These are phyloP conservation scores for Xylariaceae sp. DNA, from an alignment of 2,329 filamentous ascomycete genomes.

Conservation along the genomic window DNA sequence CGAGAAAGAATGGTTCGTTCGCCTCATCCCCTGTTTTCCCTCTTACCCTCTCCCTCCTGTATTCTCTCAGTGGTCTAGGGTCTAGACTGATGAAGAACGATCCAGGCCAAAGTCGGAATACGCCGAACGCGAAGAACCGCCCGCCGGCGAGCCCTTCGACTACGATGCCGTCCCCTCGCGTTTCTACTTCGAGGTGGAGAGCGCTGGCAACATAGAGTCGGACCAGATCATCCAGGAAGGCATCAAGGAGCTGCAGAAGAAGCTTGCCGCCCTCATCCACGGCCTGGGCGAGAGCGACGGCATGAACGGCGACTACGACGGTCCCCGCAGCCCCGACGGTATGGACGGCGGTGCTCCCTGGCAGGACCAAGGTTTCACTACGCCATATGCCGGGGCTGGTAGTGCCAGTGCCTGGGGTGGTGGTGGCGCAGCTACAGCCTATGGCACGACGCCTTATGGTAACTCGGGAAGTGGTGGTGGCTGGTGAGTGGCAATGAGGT, in stretches of 20 bases:
- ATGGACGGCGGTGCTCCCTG: conserved; percentile 56
- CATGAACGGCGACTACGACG: conserved; percentile 58
- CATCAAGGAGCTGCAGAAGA: conserved; percentile 83
- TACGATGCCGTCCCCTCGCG: conserved; percentile 78
- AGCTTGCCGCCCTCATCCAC: conserved; percentile 76
- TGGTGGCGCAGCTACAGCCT: conserved; percentile 33
- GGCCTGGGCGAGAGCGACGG: conserved; percentile 52
- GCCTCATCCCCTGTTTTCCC: background rate
- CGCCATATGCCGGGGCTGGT: conserved; percentile 59
- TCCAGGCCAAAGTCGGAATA: conserved; percentile 77
- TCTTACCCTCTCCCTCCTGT: too few species aligned
- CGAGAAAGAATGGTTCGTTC: conserved; percentile 65
- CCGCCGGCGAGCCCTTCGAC: conserved; percentile 80
- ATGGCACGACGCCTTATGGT: conserved; percentile 46
- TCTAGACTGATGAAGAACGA: conserved; percentile 25
- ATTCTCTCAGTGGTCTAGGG: too few species aligned
- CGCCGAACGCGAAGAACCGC: conserved; percentile 72
- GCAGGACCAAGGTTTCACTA: conserved; percentile 64
- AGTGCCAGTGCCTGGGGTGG: conserved; percentile 64
- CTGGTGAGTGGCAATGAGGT: conserved; percentile 44
- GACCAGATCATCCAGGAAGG: conserved; percentile 86
- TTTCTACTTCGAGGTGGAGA: conserved; percentile 95
- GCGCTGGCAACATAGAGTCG: conserved; percentile 80
- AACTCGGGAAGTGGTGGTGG: conserved; percentile 46
- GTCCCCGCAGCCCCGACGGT: conserved; percentile 62